Evolutionary conservation across 768 basidiomycete genomes (phyloP), one percentile per base, ranked within the genome.

Genomic region (Hericium rajendrae): DNA sequence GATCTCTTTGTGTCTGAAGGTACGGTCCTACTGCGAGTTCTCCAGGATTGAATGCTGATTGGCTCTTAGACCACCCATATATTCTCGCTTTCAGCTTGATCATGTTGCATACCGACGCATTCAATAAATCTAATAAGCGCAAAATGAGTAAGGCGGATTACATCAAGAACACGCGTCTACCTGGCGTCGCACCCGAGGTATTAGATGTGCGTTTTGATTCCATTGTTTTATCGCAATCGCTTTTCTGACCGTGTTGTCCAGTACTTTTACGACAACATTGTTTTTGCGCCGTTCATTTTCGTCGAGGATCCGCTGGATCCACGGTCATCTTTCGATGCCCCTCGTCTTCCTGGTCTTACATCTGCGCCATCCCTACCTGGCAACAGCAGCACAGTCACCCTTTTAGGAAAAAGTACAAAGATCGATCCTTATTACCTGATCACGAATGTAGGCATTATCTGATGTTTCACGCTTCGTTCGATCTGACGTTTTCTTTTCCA

Each of bases 131-230:
- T 60, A 98, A 98, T 73, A 97, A 89, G 73, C 86, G 84, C 54
- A 98, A 98, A 74, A 99, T 99, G 97, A 83, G 87, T 39, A 97
- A 95, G 69, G 77, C 83, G 1, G 94, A 95, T 67, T 99, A 98
- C 67, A 76, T 97, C 65, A 88, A 84, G 73, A 99, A 99, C 65
- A 94, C 95, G 0, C 77, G 80, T 40, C 78, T 97, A 59, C 89
- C 93, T 8, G 94, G 94, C 3, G 79, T 95, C 39, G 75, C 83
- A 20, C 77, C 84, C 3, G 86, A 94, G 65, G 82, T 97, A 26
- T 76, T 99, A 54, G 93, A 94, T 67, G 94, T 95, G 68, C 69
- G 85, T 59, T 59, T 8, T 48, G 48, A 59, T 18, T 28, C 48
- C 24, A 48, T 43, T 16, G 8, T 26, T 20, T 28, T 2, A 13